A percentile compares a stretch with the other conserved stretches of the same genome.
phyloP scores from a whole-genome alignment of 108 stramenopile genomes.

The Conticribra weissflogii region DNA sequence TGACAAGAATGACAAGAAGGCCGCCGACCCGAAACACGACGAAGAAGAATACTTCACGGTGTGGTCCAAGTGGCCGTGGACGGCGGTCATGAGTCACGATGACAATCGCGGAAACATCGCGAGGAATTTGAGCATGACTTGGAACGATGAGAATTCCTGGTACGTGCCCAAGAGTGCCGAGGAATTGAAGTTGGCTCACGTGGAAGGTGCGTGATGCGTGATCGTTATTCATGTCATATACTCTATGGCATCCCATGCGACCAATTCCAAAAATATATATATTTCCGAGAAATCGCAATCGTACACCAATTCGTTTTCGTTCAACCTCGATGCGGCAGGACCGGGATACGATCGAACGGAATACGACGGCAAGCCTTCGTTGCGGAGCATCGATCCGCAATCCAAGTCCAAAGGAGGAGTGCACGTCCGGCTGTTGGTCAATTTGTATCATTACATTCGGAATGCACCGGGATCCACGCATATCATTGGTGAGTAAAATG shows the following conservation, averaged over 20 bases:
- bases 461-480: constrained; percentile 33
- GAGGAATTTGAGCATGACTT: constrained; percentile 1
- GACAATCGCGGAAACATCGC: constrained; percentile 24
- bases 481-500: too few species aligned
- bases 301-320: neutral
- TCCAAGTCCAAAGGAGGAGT: constrained; percentile 4
- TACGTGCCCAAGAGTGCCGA: constrained; percentile 18
- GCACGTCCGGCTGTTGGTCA: constrained; percentile 10
- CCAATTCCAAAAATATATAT: neutral
- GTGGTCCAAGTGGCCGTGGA: constrained; percentile 20
- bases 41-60: constrained; percentile 1
- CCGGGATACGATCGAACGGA: neutral
- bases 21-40: too few species aligned
- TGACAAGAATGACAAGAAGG: neutral
- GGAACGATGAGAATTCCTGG: constrained; percentile 18
- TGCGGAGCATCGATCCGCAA: neutral
- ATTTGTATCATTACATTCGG: constrained; percentile 30
- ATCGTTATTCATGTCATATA: neutral
- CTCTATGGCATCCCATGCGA: neutral
- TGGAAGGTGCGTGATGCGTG: neutral
- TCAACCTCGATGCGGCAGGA: neutral
- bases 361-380: neutral
- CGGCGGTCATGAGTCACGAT: constrained; percentile 24
- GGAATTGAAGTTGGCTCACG: neutral
- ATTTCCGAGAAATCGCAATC: too few species aligned